Evolutionary conservation across 2,329 filamentous ascomycete genomes (phyloP), one percentile per base, ranked within the genome.

Genomic region (Beauveria brongniartii): DNA sequence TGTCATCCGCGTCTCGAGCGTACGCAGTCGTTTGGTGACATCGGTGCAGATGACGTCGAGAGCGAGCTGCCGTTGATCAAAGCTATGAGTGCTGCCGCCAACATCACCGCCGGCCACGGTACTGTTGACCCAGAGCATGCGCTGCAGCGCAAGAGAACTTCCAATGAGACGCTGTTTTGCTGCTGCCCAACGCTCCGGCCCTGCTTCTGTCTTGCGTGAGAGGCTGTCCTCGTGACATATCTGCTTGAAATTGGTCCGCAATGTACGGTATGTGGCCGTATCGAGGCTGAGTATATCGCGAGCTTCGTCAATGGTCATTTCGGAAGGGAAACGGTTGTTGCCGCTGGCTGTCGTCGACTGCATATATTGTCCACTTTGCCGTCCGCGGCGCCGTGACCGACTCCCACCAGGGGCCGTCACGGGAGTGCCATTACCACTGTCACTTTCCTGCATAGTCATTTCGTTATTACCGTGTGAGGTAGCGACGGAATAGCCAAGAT

Each of bases 1-100:
- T 1, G 85, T 87, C 81, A 93, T 86, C n/a, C 82, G 79, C 40
- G 78, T 80, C 54, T 85, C 82, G 61, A 84, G 14, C 77, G 84
- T 67, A 20, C 90, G 84, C 78, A 92, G 86, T 22, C 88, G 80
- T 73, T 94, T 94, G 1, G 89, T 92, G 34, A 93, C 88, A 73
- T 93, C 90, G 30, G 84, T 88, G 69, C 89, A 92, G 26, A 95
- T 86, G 51, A 91, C 82, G 70, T 95, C 90, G 5, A 95, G 76
- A 0, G 90, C 89, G 51, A 91, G 77, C 43, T 80, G 80, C 69
- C 87, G 89, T 47, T 80, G 77, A 48, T 88, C 85, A 18, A 82
- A 72, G 24, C 26, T 46, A 26, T 26, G 41, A 6, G 53, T 18
- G 48, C 26, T 10, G 28, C 82, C 79, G 48, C 84, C 79, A 7